Base-by-base conservation (phyloP, 805 yeast genomes). In the Zygosaccharomyces rouxii region DNA sequence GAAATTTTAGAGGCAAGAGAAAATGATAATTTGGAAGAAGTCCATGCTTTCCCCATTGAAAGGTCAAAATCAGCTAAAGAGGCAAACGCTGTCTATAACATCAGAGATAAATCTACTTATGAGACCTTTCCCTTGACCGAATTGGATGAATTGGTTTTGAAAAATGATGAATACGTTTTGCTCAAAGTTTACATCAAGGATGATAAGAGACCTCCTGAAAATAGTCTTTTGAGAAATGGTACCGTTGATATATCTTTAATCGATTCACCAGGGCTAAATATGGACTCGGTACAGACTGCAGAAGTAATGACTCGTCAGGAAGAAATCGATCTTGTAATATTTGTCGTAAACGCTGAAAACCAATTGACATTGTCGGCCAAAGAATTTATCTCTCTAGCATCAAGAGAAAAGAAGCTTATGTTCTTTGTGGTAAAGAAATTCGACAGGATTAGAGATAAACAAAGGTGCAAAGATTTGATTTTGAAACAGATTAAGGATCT, bases 251-350 rank as follows among this genome's bases (percentile, higher is more conserved):
- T 94, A 49, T 81, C 90, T 21, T 73, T 94, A 52, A 94, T 94
- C 46, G 99, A 94, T 70, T 97, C 98, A 0, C 99, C 99, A 0
- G 99, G 99, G 0, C 74, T 94, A 48, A 94, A 94, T 64, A 76
- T 89, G 76, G 97, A 92, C 60, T 86, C 94, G 4, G 85, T 84
- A 58, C 96, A 89, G 64, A 94, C 99, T 0, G 87, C 96, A 1
- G 96, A 92, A 62, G 89, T 94, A 0, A 90, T 92, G 64, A 85
- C 97, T 1, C 80, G 97, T 51, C 98, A 94, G 70, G 98, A 94
- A 61, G 99, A 94, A 62, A 94, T 94, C 53, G 99, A 94, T 65
- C 74, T 94, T 55, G 96, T 94, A 3, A 92, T 94, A 0, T 95
- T 94, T 71, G 98, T 95, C 2, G 96, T 94, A 2, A 87, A 85